phyloP scores from a whole-genome alignment of 768 basidiomycete genomes.

The Cubamyces lactineus region DNA sequence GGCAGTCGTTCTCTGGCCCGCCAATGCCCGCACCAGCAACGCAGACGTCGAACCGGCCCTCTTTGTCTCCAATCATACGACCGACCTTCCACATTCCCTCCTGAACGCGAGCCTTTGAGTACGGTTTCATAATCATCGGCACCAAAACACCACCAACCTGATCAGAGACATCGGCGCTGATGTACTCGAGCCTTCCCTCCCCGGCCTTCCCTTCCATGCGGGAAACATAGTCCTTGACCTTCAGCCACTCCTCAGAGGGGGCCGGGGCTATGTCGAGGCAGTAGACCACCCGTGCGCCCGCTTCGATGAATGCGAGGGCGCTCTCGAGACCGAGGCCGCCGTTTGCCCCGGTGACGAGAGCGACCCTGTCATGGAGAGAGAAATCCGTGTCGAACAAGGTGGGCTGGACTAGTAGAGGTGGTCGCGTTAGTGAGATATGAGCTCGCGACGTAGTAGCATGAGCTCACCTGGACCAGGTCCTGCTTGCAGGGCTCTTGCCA shows the following conservation, averaged over 20 bases:
- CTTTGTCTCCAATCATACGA: constrained; percentile 63
- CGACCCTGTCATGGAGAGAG: constrained; percentile 37
- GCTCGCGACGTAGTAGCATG: no score
- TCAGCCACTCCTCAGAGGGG: constrained; percentile 59
- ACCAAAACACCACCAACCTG: constrained; percentile 43
- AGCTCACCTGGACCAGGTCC: no score
- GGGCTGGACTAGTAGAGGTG: neutral
- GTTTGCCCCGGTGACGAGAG: constrained; percentile 42
- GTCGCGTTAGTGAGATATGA: no score
- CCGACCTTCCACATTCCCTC: constrained; percentile 51
- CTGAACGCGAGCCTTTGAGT: neutral
- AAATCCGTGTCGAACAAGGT: constrained; percentile 30
- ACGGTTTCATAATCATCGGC: neutral
- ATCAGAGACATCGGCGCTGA: constrained; percentile 63
- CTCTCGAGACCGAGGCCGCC: constrained; percentile 76
- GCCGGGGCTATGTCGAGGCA: constrained; percentile 61
- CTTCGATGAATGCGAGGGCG: constrained; percentile 73
- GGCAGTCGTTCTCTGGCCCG: constrained; percentile 53
- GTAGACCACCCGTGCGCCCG: constrained; percentile 65
- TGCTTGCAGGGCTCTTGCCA: no score
- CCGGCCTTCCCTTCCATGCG: constrained; percentile 20
- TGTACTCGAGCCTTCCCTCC: constrained; percentile 55
- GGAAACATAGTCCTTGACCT: constrained; percentile 48
- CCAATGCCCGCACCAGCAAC: constrained; percentile 74
- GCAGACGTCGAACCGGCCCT: constrained; percentile 73